phyloP scores from a whole-genome alignment of 2,329 filamentous ascomycete genomes.

The Pseudopyrenochaeta lycopersici region DNA sequence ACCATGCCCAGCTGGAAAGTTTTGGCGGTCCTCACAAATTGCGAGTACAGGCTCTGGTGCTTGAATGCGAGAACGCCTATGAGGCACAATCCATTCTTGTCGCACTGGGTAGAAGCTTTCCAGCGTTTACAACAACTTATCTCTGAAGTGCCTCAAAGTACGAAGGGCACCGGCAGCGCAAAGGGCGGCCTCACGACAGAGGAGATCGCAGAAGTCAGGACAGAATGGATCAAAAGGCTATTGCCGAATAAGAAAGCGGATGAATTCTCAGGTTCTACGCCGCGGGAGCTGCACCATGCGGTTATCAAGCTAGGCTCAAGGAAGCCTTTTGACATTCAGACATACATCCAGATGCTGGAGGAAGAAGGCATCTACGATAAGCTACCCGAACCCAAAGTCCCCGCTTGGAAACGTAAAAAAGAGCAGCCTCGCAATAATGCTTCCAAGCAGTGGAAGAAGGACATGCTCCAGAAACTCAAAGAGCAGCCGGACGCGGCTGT shows the following conservation, averaged over 20 bases:
- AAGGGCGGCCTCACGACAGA: slow-evolving; percentile 13
- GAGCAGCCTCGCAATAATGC: slow-evolving; percentile 1
- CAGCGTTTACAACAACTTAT: slow-evolving; percentile 20
- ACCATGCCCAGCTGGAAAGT: slow-evolving; percentile 25
- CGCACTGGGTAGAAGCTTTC: slow-evolving; percentile 51
- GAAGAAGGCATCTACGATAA: slow-evolving; percentile 48
- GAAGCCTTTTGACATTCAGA: slow-evolving; percentile 33
- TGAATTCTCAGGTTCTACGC: slow-evolving; percentile 17
- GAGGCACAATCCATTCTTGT: slow-evolving; percentile 49
- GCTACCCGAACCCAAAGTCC: slow-evolving; percentile 17
- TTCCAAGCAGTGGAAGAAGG: slow-evolving; percentile 30
- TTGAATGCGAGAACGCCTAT: slow-evolving; percentile 41
- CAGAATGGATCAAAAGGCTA: slow-evolving; percentile 39
- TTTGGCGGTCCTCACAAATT: slow-evolving; percentile 43
- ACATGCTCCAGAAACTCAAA: slow-evolving; percentile 27
- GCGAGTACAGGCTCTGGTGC: slow-evolving; percentile 48
- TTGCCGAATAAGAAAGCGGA: slow-evolving; percentile 17
- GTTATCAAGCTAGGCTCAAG: slow-evolving; percentile 17
- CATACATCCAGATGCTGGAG: slow-evolving; percentile 47
- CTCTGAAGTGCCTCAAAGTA: background rate
- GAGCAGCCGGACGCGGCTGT: slow-evolving; percentile 31
- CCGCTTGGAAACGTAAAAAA: background rate
- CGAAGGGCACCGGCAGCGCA: background rate
- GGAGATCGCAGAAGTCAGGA: slow-evolving; percentile 28
- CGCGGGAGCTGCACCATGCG: slow-evolving; percentile 21